These are phyloP conservation scores for Nakazawaea siamensis DNA, from an alignment of 805 yeast genomes.

Conservation along the genomic window DNA sequence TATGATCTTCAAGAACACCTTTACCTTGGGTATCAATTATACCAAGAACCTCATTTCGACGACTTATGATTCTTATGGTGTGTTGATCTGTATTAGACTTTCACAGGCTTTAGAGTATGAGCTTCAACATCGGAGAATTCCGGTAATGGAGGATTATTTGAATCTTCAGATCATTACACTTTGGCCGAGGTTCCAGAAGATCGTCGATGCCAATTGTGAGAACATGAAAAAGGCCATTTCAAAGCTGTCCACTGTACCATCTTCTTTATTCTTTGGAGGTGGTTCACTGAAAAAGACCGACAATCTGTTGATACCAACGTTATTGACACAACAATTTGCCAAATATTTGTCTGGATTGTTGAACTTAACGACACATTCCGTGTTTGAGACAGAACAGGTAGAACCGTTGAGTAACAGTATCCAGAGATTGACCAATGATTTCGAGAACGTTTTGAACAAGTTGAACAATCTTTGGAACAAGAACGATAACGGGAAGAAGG, in stretches of 20 bases:
- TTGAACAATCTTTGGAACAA: conserved; percentile 37
- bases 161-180: conserved; percentile 55
- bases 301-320: conserved; percentile 39
- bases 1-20: conserved; percentile 45
- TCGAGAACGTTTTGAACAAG: conserved; percentile 70
- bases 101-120: conserved; percentile 57
- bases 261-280: conserved; percentile 23
- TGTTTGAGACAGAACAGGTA: conserved; percentile 25
- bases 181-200: conserved; percentile 82
- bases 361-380: conserved; percentile 33
- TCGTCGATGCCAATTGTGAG: conserved; percentile 73
- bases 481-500: conserved; percentile 40
- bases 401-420: conserved; percentile 75
- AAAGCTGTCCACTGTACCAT: conserved; percentile 30
- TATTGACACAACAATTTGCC: conserved; percentile 74
- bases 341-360: conserved; percentile 64
- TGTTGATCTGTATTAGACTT: conserved; percentile 65
- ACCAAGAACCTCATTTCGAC: conserved; percentile 30
- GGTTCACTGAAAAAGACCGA: conserved; percentile 15
- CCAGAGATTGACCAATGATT: conserved; percentile 65
- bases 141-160: conserved; percentile 63
- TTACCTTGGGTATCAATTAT: conserved; percentile 38
- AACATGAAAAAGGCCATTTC: conserved; percentile 46
- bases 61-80: conserved; percentile 69
- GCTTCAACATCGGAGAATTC: conserved; percentile 61